A percentile compares a stretch with the other conserved stretches of the same genome.
Conservation (phyloP, 164 flowering plant species). For the Stephania cephalantha region DNA sequence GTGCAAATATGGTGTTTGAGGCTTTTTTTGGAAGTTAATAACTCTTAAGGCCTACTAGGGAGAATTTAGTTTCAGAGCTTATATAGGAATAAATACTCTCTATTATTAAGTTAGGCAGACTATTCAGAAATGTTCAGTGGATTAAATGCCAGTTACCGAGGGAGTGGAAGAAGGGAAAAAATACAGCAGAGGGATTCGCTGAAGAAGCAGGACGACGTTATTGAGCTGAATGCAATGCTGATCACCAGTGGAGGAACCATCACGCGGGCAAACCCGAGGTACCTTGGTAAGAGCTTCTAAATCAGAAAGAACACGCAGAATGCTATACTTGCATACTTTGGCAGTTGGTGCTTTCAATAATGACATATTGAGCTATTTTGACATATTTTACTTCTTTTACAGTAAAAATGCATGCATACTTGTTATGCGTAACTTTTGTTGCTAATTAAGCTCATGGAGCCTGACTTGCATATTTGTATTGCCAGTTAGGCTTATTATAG, state of each 20-base stretch:
- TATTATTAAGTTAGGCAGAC: background rate
- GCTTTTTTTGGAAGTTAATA: background rate
- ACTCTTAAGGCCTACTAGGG: background rate
- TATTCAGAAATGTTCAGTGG: background rate
- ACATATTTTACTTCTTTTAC: background rate
- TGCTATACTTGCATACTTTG: background rate
- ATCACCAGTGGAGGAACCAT: background rate
- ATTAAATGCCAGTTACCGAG: too few relatives aligned
- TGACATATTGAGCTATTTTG: background rate
- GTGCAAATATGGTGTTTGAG: background rate
- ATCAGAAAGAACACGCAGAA: background rate
- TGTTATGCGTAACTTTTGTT: background rate
- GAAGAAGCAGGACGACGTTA: background rate
- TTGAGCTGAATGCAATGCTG: background rate
- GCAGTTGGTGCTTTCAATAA: background rate
- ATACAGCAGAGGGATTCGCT: background rate
- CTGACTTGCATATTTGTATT: background rate
- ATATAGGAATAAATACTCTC: background rate
- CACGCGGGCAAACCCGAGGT: background rate
- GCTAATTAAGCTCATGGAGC: background rate
- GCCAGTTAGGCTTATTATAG: background rate
- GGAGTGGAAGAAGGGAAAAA: too few relatives aligned
- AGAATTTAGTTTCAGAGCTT: background rate
- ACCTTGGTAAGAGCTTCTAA: too few relatives aligned
- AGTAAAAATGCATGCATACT: background rate